Evolutionary conservation across 2,329 filamentous ascomycete genomes (phyloP).

Genomic region (Monilinia laxa): DNA sequence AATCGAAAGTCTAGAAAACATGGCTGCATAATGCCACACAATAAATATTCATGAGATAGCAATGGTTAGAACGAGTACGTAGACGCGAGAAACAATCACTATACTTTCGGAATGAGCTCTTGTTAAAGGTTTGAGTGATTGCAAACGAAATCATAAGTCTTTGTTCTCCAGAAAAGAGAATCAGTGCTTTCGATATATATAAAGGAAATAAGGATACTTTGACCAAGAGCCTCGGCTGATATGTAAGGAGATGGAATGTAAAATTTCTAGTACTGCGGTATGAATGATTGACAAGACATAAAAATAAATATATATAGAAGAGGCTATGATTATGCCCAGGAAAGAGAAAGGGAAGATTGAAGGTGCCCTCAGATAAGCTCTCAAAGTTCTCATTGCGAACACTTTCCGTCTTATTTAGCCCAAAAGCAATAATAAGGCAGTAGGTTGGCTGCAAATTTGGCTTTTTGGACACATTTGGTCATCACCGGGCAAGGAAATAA

Average conservation of each 20-base stretch:
- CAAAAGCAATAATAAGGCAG: slow-evolving; percentile 28
- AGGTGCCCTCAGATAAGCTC: slow-evolving; percentile 43
- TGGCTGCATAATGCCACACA: background rate
- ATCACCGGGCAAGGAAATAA: slow-evolving; percentile 39
- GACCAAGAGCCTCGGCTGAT: background rate
- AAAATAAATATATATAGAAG: background rate
- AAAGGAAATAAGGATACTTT: background rate
- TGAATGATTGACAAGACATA: background rate
- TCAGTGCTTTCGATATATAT: background rate
- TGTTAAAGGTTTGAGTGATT: background rate
- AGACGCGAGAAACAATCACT: background rate
- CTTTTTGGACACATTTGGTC: slow-evolving; percentile 43
- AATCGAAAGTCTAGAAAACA: slow-evolving; percentile 16
- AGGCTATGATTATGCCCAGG: background rate
- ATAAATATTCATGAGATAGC: background rate
- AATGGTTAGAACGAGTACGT: too few relatives aligned
- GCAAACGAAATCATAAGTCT: slow-evolving; percentile 1
- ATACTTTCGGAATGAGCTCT: background rate
- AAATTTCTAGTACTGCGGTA: background rate
- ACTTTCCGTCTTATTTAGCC: slow-evolving; percentile 32
- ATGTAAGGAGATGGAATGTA: background rate
- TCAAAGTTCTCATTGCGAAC: slow-evolving; percentile 44
- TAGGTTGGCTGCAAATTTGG: slow-evolving; percentile 44
- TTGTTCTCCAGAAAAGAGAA: background rate
- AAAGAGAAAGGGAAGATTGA: slow-evolving; percentile 16